phyloP scores from a whole-genome alignment of 306 rosid species.

The Gynostemma pentaphyllum region DNA sequence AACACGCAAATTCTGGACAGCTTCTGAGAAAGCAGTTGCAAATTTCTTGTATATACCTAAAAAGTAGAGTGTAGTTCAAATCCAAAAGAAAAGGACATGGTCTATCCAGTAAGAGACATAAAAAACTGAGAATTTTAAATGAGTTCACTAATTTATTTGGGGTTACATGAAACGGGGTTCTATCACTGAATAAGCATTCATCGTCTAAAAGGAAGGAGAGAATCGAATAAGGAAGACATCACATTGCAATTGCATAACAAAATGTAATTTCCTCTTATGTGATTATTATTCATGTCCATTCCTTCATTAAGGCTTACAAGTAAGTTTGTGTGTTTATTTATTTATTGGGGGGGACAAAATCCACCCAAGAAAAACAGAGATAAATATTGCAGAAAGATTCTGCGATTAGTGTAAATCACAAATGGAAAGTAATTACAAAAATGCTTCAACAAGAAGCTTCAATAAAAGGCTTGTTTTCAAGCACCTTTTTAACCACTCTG shows the following conservation, averaged over 20 bases:
- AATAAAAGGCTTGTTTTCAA: not conserved
- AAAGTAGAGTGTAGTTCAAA: slow-evolving; percentile 10
- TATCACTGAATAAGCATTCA: not conserved
- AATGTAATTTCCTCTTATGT: not conserved
- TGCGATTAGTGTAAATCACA: not conserved
- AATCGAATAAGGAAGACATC: not conserved
- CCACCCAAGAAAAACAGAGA: not conserved
- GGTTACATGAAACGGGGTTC: not conserved
- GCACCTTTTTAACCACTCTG: not conserved
- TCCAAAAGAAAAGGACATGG: not conserved
- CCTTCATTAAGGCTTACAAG: not conserved
- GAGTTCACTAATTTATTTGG: not conserved
- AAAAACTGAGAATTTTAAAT: not conserved
- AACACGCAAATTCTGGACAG: slow-evolving; percentile 75
- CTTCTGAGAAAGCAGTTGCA: slow-evolving; percentile 51
- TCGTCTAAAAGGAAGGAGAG: not conserved
- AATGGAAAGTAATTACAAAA: not conserved
- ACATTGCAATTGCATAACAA: not conserved
- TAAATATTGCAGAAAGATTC: not conserved
- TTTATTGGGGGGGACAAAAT: not conserved
- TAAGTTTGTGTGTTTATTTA: not conserved
- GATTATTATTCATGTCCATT: not conserved
- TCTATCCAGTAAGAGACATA: not conserved
- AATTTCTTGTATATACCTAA: slow-evolving; percentile 84
- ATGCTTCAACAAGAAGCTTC: not conserved